Evolutionary conservation across 805 yeast genomes (phyloP), one percentile per base, ranked within the genome.

Genomic region (Scheffersomyces amazonensis): DNA sequence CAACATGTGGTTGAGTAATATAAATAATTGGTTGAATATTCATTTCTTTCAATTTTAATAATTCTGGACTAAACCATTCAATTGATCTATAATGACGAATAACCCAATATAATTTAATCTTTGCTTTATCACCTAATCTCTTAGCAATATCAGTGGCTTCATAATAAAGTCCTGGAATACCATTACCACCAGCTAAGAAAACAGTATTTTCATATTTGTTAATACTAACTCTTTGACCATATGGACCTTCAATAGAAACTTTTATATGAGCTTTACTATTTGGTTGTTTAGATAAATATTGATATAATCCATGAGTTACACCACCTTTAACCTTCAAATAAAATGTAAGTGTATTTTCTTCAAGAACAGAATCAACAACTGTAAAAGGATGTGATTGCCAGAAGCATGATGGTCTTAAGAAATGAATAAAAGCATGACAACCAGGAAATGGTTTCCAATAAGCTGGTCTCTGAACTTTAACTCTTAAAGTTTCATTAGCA

Each of bases 131-230:
- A 13, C 12, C 30, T 13, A 12, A 13, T 13, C 17, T 27, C 9
- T 16, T 22, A 7, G 46, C 42, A 37, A 64, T 45, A 38, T 61
- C 56, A 30, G 49, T 39, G 34, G 68, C 70, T 45, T 71, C 72
- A 18, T 69, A 66, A 34, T 63, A 58, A 19, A 71, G 60, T 17
- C 80, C 86, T 0, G 91, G 81, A 36, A 86, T 66, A 40, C 93
- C 95, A 39, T 79, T 79, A 21, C 93, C 91, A 33, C 88, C 90
- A 8, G 90, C 83, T 15, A 84, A 45, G 32, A 81, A 69, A 11
- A 82, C 69, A 5, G 80, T 72, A 40, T 75, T 71, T 34, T 77
- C 73, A 49, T 71, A 82, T 32, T 65, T 60, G 20, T 64, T 59
- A 12, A 77, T 58, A 2, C 81, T 75, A 5, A 75, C 52, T 2